Conservation (phyloP, 2,329 filamentous ascomycete species). For the Lasiodiplodia theobromae region DNA sequence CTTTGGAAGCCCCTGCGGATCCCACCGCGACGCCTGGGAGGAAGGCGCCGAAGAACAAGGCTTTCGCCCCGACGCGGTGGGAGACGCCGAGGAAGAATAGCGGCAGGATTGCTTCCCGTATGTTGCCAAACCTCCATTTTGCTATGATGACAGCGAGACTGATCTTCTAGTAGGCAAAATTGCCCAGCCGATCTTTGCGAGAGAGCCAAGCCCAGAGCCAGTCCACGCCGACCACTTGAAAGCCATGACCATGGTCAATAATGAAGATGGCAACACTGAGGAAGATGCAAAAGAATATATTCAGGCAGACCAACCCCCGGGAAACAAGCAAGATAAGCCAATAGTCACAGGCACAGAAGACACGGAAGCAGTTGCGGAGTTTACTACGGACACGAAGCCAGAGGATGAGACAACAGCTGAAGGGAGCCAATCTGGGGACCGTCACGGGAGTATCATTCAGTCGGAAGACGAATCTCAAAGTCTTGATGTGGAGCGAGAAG, state of each 20-base stretch:
- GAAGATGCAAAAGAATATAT: background rate
- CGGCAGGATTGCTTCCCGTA: conserved; percentile 23
- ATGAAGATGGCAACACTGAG: too few species aligned
- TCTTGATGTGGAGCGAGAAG: background rate
- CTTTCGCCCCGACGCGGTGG: conserved; percentile 46
- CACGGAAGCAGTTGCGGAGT: background rate
- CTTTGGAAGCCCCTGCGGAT: conserved; percentile 44
- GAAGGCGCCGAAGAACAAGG: conserved; percentile 38
- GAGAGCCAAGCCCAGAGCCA: background rate
- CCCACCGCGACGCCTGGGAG: conserved; percentile 31
- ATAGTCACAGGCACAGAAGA: background rate
- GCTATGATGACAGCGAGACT: background rate
- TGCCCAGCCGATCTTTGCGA: conserved; percentile 11
- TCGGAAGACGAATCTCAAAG: background rate
- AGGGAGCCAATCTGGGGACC: background rate
- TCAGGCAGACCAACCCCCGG: background rate
- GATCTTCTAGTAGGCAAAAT: conserved; percentile 12
- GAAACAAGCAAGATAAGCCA: background rate
- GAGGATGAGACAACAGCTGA: background rate
- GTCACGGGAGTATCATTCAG: background rate
- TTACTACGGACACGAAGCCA: background rate
- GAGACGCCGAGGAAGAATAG: conserved; percentile 18
- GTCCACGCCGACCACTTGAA: background rate
- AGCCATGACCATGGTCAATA: background rate
- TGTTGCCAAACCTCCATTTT: background rate